These are phyloP conservation scores for Colletotrichum magnum DNA, from an alignment of 2,329 filamentous ascomycete genomes.

Conservation along the genomic window DNA sequence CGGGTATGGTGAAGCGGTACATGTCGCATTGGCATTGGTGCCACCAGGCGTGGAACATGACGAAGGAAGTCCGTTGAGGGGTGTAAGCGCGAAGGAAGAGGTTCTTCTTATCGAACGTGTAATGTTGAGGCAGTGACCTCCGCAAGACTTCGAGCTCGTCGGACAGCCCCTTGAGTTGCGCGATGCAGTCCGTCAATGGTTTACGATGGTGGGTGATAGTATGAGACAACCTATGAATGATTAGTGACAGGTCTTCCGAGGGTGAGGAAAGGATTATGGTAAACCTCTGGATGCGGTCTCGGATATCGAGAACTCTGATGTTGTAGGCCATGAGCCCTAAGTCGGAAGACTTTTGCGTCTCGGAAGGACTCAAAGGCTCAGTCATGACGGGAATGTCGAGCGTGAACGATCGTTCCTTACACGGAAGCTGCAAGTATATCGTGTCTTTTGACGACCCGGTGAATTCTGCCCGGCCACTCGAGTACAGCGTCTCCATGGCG, in stretches of 20 bases:
- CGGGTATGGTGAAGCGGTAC: slow-evolving; percentile 44
- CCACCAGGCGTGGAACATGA: slow-evolving; percentile 47
- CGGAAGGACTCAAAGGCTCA: slow-evolving; percentile 11
- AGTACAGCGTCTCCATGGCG: slow-evolving; percentile 36
- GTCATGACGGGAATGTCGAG: slow-evolving; percentile 35
- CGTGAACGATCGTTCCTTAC: slow-evolving; percentile 28
- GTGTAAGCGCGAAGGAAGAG: slow-evolving; percentile 44
- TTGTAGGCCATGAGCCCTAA: slow-evolving; percentile 34
- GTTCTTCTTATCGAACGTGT: slow-evolving; percentile 39
- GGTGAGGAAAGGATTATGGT: background rate
- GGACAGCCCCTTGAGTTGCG: slow-evolving; percentile 8
- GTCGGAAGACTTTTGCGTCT: background rate
- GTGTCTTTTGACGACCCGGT: slow-evolving; percentile 30
- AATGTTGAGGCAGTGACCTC: slow-evolving; percentile 32
- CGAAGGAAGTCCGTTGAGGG: slow-evolving; percentile 41
- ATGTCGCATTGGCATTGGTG: slow-evolving; percentile 46
- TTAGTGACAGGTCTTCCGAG: background rate
- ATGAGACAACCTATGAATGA: slow-evolving; percentile 26
- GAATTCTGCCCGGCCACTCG: slow-evolving; percentile 31
- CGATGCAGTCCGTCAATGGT: slow-evolving; percentile 33
- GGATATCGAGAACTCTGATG: slow-evolving; percentile 30
- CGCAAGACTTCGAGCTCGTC: slow-evolving; percentile 39
- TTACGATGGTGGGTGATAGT: slow-evolving; percentile 43
- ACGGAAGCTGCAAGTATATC: slow-evolving; percentile 30
- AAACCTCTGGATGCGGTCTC: slow-evolving; percentile 34